A percentile compares a stretch with the other conserved stretches of the same genome.
Conservation (phyloP, 1,284 basidiomycete species). For the Termitomyces sp. region DNA sequence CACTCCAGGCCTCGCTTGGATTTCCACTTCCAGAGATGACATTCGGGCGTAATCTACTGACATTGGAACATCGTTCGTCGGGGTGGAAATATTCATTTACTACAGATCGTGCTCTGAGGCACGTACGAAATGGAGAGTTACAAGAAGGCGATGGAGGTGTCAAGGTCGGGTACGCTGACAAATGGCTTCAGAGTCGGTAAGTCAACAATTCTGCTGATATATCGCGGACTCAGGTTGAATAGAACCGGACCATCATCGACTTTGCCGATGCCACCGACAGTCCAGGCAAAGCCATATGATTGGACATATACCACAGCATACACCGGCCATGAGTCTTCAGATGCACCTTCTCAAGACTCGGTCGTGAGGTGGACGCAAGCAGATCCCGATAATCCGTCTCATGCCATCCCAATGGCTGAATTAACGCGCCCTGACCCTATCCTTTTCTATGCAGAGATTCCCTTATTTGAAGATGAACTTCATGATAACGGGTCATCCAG, state of each 20-base stretch:
- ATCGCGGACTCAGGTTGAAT: slow-evolving; percentile 16
- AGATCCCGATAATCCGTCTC: slow-evolving; percentile 46
- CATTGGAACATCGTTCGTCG: slow-evolving; percentile 56
- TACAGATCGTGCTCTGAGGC: slow-evolving; percentile 64
- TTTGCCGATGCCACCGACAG: slow-evolving; percentile 67
- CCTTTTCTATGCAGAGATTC: slow-evolving; percentile 89
- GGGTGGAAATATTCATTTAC: slow-evolving; percentile 69
- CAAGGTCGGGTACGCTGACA: slow-evolving; percentile 91
- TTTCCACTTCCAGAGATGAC: slow-evolving; percentile 96
- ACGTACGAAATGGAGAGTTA: slow-evolving; percentile 76
- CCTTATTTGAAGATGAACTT: slow-evolving; percentile 89
- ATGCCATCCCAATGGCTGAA: slow-evolving; percentile 76
- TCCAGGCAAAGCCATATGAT: slow-evolving; percentile 85
- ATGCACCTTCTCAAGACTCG: slow-evolving; percentile 20
- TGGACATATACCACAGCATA: slow-evolving; percentile 98
- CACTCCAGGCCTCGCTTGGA: slow-evolving; percentile 56
- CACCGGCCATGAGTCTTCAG: slow-evolving; percentile 50
- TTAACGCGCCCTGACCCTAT: slow-evolving; percentile 91
- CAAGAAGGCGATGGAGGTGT: slow-evolving; percentile 81
- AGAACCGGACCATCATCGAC: slow-evolving; percentile 63
- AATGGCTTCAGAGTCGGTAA: slow-evolving; percentile 88
- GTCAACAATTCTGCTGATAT: slow-evolving; percentile 17
- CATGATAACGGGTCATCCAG: slow-evolving; percentile 90
- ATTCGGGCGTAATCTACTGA: slow-evolving; percentile 83
- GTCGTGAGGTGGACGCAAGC: slow-evolving; percentile 44